A percentile compares a stretch with the other conserved stretches of the same genome.
Evolutionary conservation across 1,284 basidiomycete species (phyloP).

Genomic region (Phellopilus nigrolimitatus): DNA sequence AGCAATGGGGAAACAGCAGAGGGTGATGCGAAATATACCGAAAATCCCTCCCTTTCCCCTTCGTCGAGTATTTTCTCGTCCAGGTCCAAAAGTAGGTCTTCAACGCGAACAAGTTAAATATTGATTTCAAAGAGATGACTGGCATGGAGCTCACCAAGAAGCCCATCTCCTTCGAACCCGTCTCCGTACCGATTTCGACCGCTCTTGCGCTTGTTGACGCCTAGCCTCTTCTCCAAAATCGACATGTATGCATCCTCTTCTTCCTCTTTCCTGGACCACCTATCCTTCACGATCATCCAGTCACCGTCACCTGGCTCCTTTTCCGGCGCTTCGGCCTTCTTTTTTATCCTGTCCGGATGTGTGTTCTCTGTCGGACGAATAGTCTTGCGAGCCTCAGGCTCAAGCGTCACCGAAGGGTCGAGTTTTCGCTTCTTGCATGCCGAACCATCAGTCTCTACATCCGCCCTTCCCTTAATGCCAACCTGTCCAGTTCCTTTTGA

Average conservation of each 20-base stretch:
- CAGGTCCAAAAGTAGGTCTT: constrained; percentile 17
- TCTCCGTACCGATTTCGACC: constrained; percentile 18
- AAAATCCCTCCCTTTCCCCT: too few relatives aligned
- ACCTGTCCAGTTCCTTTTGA: neutral
- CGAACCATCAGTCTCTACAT: neutral
- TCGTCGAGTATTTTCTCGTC: constrained; percentile 14
- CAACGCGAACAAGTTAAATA: neutral
- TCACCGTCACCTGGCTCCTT: neutral
- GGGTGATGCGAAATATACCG: too few relatives aligned
- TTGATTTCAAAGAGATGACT: neutral
- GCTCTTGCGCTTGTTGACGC: constrained; percentile 16
- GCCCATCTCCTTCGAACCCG: constrained; percentile 20
- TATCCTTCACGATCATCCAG: neutral
- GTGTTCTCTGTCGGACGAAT: neutral
- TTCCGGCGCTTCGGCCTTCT: neutral
- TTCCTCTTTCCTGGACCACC: neutral
- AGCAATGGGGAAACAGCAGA: too few relatives aligned
- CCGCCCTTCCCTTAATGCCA: neutral
- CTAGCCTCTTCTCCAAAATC: constrained; percentile 14
- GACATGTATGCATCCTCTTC: constrained; percentile 19
- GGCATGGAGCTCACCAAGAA: constrained; percentile 5
- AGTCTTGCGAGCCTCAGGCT: neutral
- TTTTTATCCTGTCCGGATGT: neutral
- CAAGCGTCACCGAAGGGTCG: neutral
- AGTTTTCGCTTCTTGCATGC: neutral